Conservation (phyloP, 805 yeast genomes). For the Zygosaccharomyces rouxii region DNA sequence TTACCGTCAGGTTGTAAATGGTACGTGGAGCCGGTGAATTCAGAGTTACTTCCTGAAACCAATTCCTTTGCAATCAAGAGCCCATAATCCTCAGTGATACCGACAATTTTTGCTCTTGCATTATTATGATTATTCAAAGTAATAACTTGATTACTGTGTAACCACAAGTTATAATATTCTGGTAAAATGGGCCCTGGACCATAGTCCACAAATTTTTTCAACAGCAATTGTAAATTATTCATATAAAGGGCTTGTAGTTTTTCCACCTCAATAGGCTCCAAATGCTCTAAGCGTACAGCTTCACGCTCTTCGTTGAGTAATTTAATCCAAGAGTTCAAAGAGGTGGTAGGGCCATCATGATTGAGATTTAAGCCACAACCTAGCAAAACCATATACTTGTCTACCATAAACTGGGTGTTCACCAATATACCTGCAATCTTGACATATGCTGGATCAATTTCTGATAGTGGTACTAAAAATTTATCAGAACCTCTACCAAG, state of each 20-base stretch:
- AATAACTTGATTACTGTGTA: slow-evolving; percentile 73
- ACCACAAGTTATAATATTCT: slow-evolving; percentile 79
- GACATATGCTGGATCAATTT: slow-evolving; percentile 59
- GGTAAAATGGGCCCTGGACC: slow-evolving; percentile 69
- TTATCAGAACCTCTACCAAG: slow-evolving; percentile 22
- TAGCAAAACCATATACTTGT: slow-evolving; percentile 60
- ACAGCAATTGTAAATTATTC: slow-evolving; percentile 59
- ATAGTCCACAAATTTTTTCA: slow-evolving; percentile 49
- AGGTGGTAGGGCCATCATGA: slow-evolving; percentile 88
- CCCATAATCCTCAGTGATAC: slow-evolving; percentile 84
- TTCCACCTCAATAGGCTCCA: slow-evolving; percentile 46
- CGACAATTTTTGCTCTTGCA: slow-evolving; percentile 60
- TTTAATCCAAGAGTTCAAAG: slow-evolving; percentile 66
- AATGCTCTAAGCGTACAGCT: slow-evolving; percentile 38
- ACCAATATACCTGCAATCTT: slow-evolving; percentile 84
- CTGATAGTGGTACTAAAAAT: slow-evolving; percentile 40
- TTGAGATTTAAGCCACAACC: slow-evolving; percentile 86
- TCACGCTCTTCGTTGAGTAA: slow-evolving; percentile 53
- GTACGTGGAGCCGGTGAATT: slow-evolving; percentile 49
- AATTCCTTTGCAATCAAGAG: slow-evolving; percentile 71
- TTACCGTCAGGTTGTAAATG: slow-evolving; percentile 96
- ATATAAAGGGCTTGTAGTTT: slow-evolving; percentile 54
- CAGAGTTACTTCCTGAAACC: slow-evolving; percentile 37
- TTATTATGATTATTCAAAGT: slow-evolving; percentile 53
- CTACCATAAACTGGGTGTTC: slow-evolving; percentile 64